phyloP scores from a whole-genome alignment of 108 stramenopile species.

The Cyclotella atomus region DNA sequence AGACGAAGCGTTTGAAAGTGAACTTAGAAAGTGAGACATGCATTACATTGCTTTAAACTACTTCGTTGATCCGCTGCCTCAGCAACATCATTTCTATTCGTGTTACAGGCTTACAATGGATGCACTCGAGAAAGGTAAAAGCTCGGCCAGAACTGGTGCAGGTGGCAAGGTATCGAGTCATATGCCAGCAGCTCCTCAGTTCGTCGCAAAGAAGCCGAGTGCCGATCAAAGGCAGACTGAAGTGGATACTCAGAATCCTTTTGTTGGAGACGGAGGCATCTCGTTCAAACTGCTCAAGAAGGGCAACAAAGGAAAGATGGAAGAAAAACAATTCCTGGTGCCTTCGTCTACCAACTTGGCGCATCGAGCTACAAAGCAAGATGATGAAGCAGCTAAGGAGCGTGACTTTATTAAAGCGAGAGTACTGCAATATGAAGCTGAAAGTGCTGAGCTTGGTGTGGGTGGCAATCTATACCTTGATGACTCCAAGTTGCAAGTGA shows the following conservation, averaged over 20 bases:
- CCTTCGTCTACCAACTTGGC: slow-evolving; percentile 85
- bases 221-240: slow-evolving; percentile 47
- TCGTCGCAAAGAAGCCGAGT: slow-evolving; percentile 62
- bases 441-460: slow-evolving; percentile 68
- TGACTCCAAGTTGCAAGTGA: slow-evolving; percentile 81
- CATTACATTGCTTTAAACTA: too few species aligned
- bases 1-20: slow-evolving; percentile 87
- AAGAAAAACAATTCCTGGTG: slow-evolving; percentile 84
- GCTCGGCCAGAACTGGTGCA: slow-evolving; percentile 59
- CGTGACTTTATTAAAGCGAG: slow-evolving; percentile 84
- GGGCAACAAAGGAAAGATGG: slow-evolving; percentile 91
- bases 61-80: too few species aligned
- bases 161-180: slow-evolving; percentile 66
- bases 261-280: slow-evolving; percentile 77
- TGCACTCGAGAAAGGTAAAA: slow-evolving; percentile 85
- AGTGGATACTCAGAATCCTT: slow-evolving; percentile 28
- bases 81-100: too few species aligned
- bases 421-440: slow-evolving; percentile 87
- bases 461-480: slow-evolving; percentile 89
- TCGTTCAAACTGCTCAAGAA: slow-evolving; percentile 90
- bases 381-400: slow-evolving; percentile 85
- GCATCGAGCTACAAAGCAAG: slow-evolving; percentile 75
- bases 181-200: slow-evolving; percentile 81
- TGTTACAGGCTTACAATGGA: slow-evolving; percentile 76
- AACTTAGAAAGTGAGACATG: slow-evolving; percentile 58